Percentiles rank a stretch among this genome's conserved stretches.
phyloP scores from a whole-genome alignment of 805 yeast species.

The Dipodascopsis uninucleata region DNA sequence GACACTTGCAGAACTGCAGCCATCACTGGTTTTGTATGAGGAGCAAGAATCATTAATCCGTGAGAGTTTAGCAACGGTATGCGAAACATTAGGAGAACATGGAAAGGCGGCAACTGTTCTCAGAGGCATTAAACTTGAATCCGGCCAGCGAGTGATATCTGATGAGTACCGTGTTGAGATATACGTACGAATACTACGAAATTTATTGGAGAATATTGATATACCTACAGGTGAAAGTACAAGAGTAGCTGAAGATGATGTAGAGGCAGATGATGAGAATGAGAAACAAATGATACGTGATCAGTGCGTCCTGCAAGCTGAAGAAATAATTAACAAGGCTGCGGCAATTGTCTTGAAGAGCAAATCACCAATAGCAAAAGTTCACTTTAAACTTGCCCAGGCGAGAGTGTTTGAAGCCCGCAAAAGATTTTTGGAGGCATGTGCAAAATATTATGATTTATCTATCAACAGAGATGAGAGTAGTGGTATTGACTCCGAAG shows the following conservation, averaged over 20 bases:
- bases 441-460: conserved; percentile 33
- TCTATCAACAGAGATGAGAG: conserved; percentile 13
- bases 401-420: conserved; percentile 35
- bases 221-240: conserved; percentile 10
- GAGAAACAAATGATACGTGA: conserved; percentile 12
- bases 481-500: conserved; percentile 29
- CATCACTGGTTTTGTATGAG: conserved; percentile 28
- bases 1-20: conserved; percentile 18
- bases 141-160: conserved; percentile 27
- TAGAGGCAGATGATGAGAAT: conserved; percentile 1
- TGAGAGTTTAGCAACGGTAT: conserved; percentile 30
- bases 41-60: conserved; percentile 31
- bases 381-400: conserved; percentile 34
- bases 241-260: conserved; percentile 3
- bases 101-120: conserved; percentile 31
- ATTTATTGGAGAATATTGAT: conserved; percentile 32
- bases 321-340: conserved; percentile 30
- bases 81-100: conserved; percentile 22
- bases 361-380: conserved; percentile 9
- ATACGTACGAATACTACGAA: conserved; percentile 31
- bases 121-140: conserved; percentile 28
- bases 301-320: conserved; percentile 28
- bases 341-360: conserved; percentile 28
- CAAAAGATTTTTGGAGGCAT: conserved; percentile 34
- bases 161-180: conserved; percentile 29